phyloP scores from a whole-genome alignment of 176 grass and related monocot species.

The Phyllostachys edulis region DNA sequence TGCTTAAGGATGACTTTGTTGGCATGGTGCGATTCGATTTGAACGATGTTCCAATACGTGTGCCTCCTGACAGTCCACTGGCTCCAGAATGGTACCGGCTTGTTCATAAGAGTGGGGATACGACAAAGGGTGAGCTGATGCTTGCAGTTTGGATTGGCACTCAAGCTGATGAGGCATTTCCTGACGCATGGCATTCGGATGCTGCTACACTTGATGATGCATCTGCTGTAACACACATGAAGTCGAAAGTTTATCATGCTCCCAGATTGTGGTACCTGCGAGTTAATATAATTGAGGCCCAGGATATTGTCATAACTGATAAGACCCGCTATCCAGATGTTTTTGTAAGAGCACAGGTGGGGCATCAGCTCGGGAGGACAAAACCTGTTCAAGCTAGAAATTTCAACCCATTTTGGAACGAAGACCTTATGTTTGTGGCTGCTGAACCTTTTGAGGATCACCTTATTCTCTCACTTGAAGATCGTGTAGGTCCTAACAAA shows the following conservation, averaged over 20 bases:
- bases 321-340: slow-evolving; percentile 84
- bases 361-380: slow-evolving; percentile 70
- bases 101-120: slow-evolving; percentile 70
- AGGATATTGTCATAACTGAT: slow-evolving; percentile 82
- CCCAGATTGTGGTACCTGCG: slow-evolving; percentile 94
- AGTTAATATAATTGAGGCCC: slow-evolving; percentile 89
- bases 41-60: slow-evolving; percentile 83
- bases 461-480: slow-evolving; percentile 87
- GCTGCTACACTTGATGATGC: slow-evolving; percentile 50
- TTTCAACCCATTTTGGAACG: slow-evolving; percentile 90
- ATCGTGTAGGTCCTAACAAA: slow-evolving; percentile 82
- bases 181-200: slow-evolving; percentile 94
- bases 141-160: slow-evolving; percentile 99
- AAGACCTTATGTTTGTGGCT: slow-evolving; percentile 94
- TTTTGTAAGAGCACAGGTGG: slow-evolving; percentile 79
- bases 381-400: slow-evolving; percentile 71
- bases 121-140: slow-evolving; percentile 88
- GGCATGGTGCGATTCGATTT: slow-evolving; percentile 85
- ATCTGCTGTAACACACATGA: slow-evolving; percentile 66
- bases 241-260: slow-evolving; percentile 96
- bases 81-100: slow-evolving; percentile 98
- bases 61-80: slow-evolving; percentile 89
- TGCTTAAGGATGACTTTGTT: slow-evolving; percentile 90
- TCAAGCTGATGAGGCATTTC: slow-evolving; percentile 95
- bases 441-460: slow-evolving; percentile 96